Base-by-base conservation (phyloP, 306 rosid species). In the Begonia fuchsioides region DNA sequence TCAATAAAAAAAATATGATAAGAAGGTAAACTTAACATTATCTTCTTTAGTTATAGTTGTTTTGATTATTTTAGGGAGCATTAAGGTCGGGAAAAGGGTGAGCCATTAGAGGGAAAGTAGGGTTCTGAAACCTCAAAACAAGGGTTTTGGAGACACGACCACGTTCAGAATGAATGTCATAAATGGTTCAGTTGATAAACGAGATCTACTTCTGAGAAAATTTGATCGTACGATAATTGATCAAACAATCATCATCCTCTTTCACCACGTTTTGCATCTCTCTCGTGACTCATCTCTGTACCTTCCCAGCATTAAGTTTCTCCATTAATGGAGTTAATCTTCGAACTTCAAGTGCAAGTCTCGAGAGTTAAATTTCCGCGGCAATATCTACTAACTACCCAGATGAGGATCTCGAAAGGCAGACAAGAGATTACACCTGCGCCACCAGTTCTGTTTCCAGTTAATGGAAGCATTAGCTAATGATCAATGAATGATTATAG, bases 111-210 rank as follows among this genome's bases (percentile, higher is more conserved):
- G 12, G 57, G 18, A 51, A 47, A 13, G 60, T 51, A 63, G 35
- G 35, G 39, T 47, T 17, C 44, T 26, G 16, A 53, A 17, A 12
- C 69, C 70, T 51, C 35, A 55, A 59, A 41, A 35, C 19, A 17
- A 38, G 68, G 65, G 62, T 55, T 46, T n/a, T 15, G 57, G 59
- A 50, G 43, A 40, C 50, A 56, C 19, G 38, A 41, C 35, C 64
- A 56, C 8, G 53, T 38, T 13, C 32, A 60, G 73, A 59, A 59
- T 63, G 17, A 45, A 50, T 56, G 52, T 67, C 16, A 20, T 38
- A 11, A 43, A 8, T n/a, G 69, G 69, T 71, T 50, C 32, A 35
- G 38, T 54, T 20, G 32, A 20, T 20, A 20, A 20, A 20, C 32
- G 3, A 58, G 44, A 50, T 51, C 58, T 45, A 32, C 35, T 15